phyloP scores from a whole-genome alignment of 2,329 filamentous ascomycete species.

The Emericellopsis atlantica region DNA sequence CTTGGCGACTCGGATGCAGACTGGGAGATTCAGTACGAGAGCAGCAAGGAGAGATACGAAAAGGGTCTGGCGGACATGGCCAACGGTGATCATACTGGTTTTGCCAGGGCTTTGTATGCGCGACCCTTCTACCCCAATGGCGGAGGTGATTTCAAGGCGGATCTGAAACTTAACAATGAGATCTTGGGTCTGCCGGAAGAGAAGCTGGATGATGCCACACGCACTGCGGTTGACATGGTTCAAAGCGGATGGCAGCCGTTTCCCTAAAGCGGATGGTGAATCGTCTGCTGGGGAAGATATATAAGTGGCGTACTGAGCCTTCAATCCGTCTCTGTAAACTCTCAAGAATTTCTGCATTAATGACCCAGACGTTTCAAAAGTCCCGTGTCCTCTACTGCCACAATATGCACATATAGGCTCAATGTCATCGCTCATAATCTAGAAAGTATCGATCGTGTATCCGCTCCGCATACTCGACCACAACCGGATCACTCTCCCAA shows the following conservation, averaged over 20 bases:
- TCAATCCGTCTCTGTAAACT: too few relatives aligned
- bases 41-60: constrained; percentile 30
- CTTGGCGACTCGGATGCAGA: constrained; percentile 43
- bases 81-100: constrained; percentile 25
- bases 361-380: too few relatives aligned
- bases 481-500: constrained; percentile 18
- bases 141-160: constrained; percentile 25
- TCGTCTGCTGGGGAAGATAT: too few relatives aligned
- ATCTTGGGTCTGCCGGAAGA: constrained; percentile 44
- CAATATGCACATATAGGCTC: too few relatives aligned
- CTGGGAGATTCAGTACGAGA: constrained; percentile 43
- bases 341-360: too few relatives aligned
- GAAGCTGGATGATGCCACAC: constrained; percentile 43
- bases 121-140: constrained; percentile 35
- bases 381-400: too few relatives aligned
- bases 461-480: constrained; percentile 41
- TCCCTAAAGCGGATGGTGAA: not conserved
- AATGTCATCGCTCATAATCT: constrained; percentile 33
- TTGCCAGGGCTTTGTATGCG: constrained; percentile 38
- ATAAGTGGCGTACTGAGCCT: too few relatives aligned
- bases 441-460: constrained; percentile 46
- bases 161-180: constrained; percentile 29
- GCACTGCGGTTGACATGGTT: constrained; percentile 29
- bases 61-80: constrained; percentile 30
- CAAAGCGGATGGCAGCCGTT: not conserved